Evolutionary conservation across 495 filamentous ascomycete species (phyloP), one percentile per base, ranked within the genome.

Genomic region (Talaromyces liani): DNA sequence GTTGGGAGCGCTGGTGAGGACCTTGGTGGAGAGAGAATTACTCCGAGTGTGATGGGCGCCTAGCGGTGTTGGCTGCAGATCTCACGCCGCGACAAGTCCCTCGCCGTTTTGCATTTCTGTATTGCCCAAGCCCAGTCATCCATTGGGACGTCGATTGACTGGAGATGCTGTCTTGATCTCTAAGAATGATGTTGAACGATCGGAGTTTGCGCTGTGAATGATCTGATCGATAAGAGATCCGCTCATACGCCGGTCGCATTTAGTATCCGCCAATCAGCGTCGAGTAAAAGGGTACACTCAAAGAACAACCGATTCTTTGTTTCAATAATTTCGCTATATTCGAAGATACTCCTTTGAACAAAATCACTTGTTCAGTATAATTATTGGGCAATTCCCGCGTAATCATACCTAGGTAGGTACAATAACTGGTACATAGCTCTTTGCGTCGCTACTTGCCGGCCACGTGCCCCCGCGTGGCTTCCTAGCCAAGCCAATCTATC

Each of bases 1-100:
- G 36, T 41, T n/a, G 45, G 45, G n/a, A 59, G 31, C 57, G 10
- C n/a, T 18, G 57, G 18, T 59, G 57, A 36, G 57, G 57, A 59
- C 57, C 57, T 59, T 59, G 57, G 57, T 39, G 57, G 57, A 12
- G 57, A 58, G 29, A 8, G 18, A 4, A 49, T 49, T 49, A 20
- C 18, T 49, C n/a, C 8, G 16, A 4, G 2, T 22, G 16, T 18
- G 18, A 49, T 49, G 20, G 18, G 18, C 5, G 6, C 4, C 5
- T 9, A 12, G 45, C 45, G 45, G 45, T 49, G 45, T 22, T 49
- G 45, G 45, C 18, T 20, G 18, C 18, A 20, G n/a, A 22, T 49
- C n/a, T 49, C 45, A 49, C n/a, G 45, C 18, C 7, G 14, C 12
- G 45, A 49, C 1, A 49, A 47, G 45, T 49, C 18, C 45, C 45